Evolutionary conservation across 2,329 filamentous ascomycete species (phyloP), one percentile per base, ranked within the genome.

Genomic region (Nannizzia gypsea): DNA sequence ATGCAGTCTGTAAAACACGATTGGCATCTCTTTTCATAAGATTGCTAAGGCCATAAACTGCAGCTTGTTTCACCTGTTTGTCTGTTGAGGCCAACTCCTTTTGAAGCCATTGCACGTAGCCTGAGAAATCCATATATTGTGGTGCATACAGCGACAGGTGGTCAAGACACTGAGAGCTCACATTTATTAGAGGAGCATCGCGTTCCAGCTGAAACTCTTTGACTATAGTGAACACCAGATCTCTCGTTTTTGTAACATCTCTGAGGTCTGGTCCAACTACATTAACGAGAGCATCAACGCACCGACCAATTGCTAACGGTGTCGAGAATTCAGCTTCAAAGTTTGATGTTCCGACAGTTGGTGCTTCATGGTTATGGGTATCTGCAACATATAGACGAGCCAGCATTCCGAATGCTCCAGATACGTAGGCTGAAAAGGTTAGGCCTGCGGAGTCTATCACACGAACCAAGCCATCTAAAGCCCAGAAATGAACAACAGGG

Each of bases 401-500:
- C 20, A 97, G 80, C 86, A 99, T 95, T 3, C 92, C 93, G 20
- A 99, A 81, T 0, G 90, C 91, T 67, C 90, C 90, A 0, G 90
- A 87, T 20, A 96, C 91, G 67, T 92, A 96, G 38, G 85, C 84
- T 0, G 91, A 90, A 72, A 96, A 99, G 26, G 89, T 92, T 60
- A 99, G 78, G 0, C 93, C 93, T 1, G 93, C 91, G 9, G 92
- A 93, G 68, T 96, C 92, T 2, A 92, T 88, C 11, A 95, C 90
- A 58, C 88, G 80, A 1, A 89, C 86, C 31, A 99, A 74, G 8
- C 90, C 92, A 70, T 96, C 90, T 50, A 99, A 78, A 2, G 95
- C 92, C 90, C 91, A 97, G 70, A 92, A 96, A 72, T 99, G 93
- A 6, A 99, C 93, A 0, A 89, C 86, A 0, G 93, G 91, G 70